Conservation (phyloP, 345 rosid genomes). For the Garcia nutans region DNA sequence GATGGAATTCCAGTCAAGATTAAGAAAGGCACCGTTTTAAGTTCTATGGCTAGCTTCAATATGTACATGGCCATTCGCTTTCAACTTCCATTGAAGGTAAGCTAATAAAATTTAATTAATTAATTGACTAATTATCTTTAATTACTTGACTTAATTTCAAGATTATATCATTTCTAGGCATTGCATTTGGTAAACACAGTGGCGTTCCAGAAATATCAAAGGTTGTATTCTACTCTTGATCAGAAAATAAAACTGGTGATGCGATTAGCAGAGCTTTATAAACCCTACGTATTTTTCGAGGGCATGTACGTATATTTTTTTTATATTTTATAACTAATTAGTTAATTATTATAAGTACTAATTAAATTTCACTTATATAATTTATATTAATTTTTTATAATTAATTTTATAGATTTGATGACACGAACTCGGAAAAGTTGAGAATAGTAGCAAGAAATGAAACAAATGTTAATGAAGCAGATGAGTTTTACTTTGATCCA, state of each 20-base stretch:
- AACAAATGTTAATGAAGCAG: slow-evolving; percentile 3
- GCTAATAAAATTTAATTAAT: background rate
- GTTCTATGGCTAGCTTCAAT: slow-evolving; percentile 11
- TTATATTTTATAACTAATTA: too few relatives aligned
- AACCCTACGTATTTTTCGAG: slow-evolving; percentile 37
- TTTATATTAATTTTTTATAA: too few relatives aligned
- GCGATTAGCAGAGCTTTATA: slow-evolving; percentile 38
- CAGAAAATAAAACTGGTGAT: slow-evolving; percentile 30
- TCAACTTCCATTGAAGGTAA: slow-evolving; percentile 13
- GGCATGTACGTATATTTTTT: slow-evolving; percentile 12
- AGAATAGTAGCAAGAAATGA: slow-evolving; percentile 16
- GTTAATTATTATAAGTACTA: too few relatives aligned
- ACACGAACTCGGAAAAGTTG: slow-evolving; percentile 29
- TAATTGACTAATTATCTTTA: background rate
- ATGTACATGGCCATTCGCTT: slow-evolving; percentile 14
- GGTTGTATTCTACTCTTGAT: background rate
- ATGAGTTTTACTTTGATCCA: slow-evolving; percentile 10
- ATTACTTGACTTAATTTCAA: too few relatives aligned
- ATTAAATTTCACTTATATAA: too few relatives aligned
- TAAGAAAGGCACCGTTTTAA: background rate
- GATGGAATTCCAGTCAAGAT: slow-evolving; percentile 7
- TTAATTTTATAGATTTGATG: slow-evolving; percentile 23
- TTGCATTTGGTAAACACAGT: slow-evolving; percentile 13
- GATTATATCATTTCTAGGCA: background rate
- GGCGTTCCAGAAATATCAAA: slow-evolving; percentile 19